phyloP scores from a whole-genome alignment of 2,329 filamentous ascomycete species.

The Ceratocystiopsis sp. region DNA sequence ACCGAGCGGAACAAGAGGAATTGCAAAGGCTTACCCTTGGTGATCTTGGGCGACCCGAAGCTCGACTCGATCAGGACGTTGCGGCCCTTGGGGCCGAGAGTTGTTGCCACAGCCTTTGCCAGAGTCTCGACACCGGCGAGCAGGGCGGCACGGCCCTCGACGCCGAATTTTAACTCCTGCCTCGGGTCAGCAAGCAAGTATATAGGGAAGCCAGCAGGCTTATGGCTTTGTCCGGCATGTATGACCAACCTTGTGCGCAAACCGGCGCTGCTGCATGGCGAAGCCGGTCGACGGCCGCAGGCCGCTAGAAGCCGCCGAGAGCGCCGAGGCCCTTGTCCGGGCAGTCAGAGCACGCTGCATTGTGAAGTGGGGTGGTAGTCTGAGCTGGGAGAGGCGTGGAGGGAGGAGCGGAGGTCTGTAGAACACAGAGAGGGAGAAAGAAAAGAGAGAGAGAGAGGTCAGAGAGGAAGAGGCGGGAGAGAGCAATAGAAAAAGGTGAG shows the following conservation, averaged over 20 bases:
- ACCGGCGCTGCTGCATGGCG: constrained; percentile 71
- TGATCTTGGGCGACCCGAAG: constrained; percentile 98
- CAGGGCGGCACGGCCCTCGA: constrained; percentile 78
- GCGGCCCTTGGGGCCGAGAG: constrained; percentile 91
- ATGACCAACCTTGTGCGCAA: constrained; percentile 77
- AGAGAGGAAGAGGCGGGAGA: not conserved
- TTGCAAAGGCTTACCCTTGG: constrained; percentile 57
- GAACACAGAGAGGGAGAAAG: not conserved
- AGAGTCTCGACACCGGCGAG: constrained; percentile 93
- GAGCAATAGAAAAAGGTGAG: not conserved
- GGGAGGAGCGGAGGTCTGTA: not conserved
- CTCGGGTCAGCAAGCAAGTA: not conserved
- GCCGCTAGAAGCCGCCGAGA: constrained; percentile 42
- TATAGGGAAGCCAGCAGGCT: not conserved
- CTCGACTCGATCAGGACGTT: constrained; percentile 97
- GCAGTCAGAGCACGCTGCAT: constrained; percentile 96
- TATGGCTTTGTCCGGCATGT: too few relatives aligned
- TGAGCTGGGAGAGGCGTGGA: not conserved
- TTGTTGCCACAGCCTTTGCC: constrained; percentile 88
- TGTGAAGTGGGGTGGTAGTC: constrained; percentile 18
- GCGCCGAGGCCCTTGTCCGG: constrained; percentile 60
- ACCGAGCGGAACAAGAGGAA: too few relatives aligned
- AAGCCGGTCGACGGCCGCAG: constrained; percentile 47
- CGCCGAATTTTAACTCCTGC: constrained; percentile 94
- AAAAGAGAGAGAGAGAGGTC: not conserved